Evolutionary conservation across 192 early-diverging fungal species (phyloP), one percentile per base, ranked within the genome.

Genomic region (Coemansia sp.): DNA sequence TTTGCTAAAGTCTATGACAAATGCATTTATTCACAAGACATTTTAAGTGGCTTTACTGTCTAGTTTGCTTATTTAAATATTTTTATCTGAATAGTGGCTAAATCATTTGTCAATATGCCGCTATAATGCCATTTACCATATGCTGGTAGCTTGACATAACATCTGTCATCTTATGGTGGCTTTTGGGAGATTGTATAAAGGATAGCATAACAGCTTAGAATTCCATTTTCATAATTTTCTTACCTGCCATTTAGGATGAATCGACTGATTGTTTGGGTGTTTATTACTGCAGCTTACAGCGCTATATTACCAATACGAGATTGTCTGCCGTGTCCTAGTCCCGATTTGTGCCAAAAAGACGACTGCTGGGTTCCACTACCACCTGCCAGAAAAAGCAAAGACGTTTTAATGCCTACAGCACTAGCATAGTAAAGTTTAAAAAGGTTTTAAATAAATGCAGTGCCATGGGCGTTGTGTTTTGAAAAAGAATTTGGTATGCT

Each of bases 281-380:
- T 35, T 10, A 35, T 35, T 35, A 7, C 33, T 3, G 48, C 26
- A 18, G 48, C 33, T 15, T 18, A 59, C 23, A 65, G 52, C 4
- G 28, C 57, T 19, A 57, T 56, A 14, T 18, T 68, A 11, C 51
- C 16, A 12, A 55, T 36, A 15, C 55, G 56, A 18, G 72, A 74
- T 1, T 74, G 72, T 28, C 55, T 68, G 13, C 72, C 72, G 6
- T 74, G 72, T 14, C 64, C 72, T n/a, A 64, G 52, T 19, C 61
- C 72, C 10, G 53, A 58, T 14, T 30, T 68, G 6, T 63, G 57
- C 53, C 62, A 53, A 52, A 63, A 63, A 36, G 64, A 74, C 50
- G 72, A 74, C 6, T 74, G 72, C 57, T 74, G 72, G 61, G 72
- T 74, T 0, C 65, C 65, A 5, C 49, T 74, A 1, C 72, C 72